Evolutionary conservation across 106 monocot species (phyloP).

Genomic region (Vanilla planifolia): DNA sequence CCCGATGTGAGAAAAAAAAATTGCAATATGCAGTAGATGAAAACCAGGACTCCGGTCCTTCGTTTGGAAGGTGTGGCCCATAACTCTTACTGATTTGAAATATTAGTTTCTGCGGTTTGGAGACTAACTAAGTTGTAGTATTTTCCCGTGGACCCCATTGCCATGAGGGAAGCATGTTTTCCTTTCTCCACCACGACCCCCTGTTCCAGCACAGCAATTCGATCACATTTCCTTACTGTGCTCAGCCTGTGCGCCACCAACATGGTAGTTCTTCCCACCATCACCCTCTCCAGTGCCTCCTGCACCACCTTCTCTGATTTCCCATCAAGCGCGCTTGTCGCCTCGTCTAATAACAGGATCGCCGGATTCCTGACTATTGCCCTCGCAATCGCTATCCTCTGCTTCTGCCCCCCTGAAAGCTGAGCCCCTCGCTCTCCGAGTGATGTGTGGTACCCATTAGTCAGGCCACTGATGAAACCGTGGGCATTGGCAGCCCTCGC

Average conservation of each 20-base stretch:
- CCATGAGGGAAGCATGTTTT: not conserved
- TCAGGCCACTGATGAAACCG: constrained; percentile 18
- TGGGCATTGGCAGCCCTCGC: constrained; percentile 24
- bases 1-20: too few species aligned
- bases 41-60: too few species aligned
- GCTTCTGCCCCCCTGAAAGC: constrained; percentile 22
- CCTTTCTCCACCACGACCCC: constrained; percentile 1
- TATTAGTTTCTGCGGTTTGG: too few species aligned
- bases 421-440: constrained; percentile 13
- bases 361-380: not conserved
- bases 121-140: not conserved
- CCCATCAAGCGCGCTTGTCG: too few species aligned
- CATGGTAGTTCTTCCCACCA: not conserved
- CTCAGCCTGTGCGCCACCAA: not conserved
- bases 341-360: not conserved
- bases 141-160: not conserved
- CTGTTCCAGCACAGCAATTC: not conserved
- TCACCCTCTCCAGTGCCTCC: not conserved
- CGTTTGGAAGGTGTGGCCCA: too few species aligned
- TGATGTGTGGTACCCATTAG: constrained; percentile 17
- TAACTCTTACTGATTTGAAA: too few species aligned
- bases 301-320: not conserved
- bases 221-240: not conserved
- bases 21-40: too few species aligned
- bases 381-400: constrained; percentile 23